These are phyloP conservation scores for Wickerhamomyces rabaulensis DNA, from an alignment of 805 yeast genomes.

Conservation along the genomic window DNA sequence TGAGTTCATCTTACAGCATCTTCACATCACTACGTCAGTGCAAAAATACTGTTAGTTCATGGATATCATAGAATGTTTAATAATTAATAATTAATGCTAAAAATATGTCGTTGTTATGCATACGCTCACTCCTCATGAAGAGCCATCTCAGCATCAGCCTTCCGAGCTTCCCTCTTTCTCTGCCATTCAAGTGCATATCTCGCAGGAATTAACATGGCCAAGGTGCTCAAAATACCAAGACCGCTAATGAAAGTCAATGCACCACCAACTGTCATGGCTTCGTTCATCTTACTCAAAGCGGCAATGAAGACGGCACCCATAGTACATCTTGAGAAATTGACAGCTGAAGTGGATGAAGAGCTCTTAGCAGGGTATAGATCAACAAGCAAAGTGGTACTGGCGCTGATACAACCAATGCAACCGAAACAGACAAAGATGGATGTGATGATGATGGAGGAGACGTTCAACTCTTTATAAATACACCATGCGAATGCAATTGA, in stretches of 20 bases:
- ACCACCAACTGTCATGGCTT: constrained; percentile 62
- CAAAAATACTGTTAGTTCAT: no score
- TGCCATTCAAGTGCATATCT: constrained; percentile 28
- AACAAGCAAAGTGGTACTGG: constrained; percentile 60
- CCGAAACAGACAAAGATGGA: constrained; percentile 53
- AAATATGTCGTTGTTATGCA: no score
- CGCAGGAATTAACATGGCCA: constrained; percentile 23
- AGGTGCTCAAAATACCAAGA: constrained; percentile 28
- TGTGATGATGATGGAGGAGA: constrained; percentile 47
- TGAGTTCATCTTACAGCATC: no score
- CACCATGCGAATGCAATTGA: constrained; percentile 72
- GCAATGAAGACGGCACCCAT: constrained; percentile 68
- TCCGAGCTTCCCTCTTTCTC: constrained; percentile 5
- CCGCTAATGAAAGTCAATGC: constrained; percentile 66
- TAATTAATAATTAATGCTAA: no score
- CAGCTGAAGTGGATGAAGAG: constrained; percentile 69
- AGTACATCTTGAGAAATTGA: constrained; percentile 71
- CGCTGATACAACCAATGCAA: constrained; percentile 52
- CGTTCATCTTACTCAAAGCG: constrained; percentile 55
- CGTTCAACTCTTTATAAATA: constrained; percentile 35
- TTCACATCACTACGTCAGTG: no score
- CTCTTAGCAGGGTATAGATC: constrained; percentile 68
- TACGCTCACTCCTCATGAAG: no score
- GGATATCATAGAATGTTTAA: no score
- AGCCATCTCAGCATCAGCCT: not conserved